Percentiles rank a stretch among this genome's conserved stretches.
These are phyloP conservation scores for Jacaranda mimosifolia DNA, from an alignment of 257 asterid genomes.

Conservation along the genomic window DNA sequence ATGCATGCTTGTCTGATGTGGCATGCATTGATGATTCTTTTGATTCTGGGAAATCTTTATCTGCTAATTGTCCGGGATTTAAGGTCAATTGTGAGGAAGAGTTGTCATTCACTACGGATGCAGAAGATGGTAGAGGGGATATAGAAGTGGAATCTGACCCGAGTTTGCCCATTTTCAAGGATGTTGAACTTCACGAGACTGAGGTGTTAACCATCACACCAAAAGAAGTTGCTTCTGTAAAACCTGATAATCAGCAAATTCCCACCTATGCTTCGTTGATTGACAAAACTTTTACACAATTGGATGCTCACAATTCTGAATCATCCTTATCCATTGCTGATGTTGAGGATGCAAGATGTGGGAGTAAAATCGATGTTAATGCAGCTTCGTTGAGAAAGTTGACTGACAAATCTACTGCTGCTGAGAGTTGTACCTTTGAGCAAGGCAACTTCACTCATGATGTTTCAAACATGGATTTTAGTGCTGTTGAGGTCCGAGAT, in stretches of 20 bases:
- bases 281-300: constrained; percentile 15
- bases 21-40: constrained; percentile 39
- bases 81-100: constrained; percentile 42
- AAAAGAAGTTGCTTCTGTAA: constrained; percentile 37
- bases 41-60: constrained; percentile 44
- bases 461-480: constrained; percentile 31
- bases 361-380: constrained; percentile 14
- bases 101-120: constrained; percentile 29
- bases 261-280: constrained; percentile 20
- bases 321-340: constrained; percentile 36
- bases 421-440: constrained; percentile 35
- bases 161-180: constrained; percentile 42
- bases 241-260: constrained; percentile 26
- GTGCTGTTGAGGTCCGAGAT: constrained; percentile 23
- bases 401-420: constrained; percentile 35
- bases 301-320: constrained; percentile 7
- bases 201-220: constrained; percentile 32
- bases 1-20: constrained; percentile 44
- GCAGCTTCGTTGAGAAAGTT: constrained; percentile 12
- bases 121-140: constrained; percentile 41
- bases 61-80: constrained; percentile 38
- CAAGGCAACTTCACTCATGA: constrained; percentile 32
- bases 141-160: constrained; percentile 40
- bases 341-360: constrained; percentile 45
- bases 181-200: constrained; percentile 33